A percentile compares a stretch with the other conserved stretches of the same genome.
Conservation (phyloP, 73 alveolate species). For the Blepharisma stoltei region DNA sequence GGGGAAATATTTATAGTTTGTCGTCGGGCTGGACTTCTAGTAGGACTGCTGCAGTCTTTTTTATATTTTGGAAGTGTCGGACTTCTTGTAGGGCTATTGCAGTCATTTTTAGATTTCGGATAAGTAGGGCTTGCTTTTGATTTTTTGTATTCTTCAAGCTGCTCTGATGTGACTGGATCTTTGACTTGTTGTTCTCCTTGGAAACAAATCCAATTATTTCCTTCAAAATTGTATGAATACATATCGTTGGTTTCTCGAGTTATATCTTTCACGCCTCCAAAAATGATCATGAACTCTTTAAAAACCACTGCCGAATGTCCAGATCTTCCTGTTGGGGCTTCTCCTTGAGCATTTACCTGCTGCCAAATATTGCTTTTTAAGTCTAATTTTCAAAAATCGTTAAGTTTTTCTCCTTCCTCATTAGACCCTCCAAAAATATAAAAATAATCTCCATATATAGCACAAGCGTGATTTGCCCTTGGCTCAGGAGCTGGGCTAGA, state of each 20-base stretch:
- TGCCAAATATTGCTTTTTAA: conserved; percentile 39
- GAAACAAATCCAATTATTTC: conserved; percentile 32
- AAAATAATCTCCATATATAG: background rate
- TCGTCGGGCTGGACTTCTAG: background rate
- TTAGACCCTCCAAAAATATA: conserved; percentile 53
- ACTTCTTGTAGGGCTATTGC: no score
- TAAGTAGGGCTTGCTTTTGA: no score
- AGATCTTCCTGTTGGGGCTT: conserved; percentile 39
- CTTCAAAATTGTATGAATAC: conserved; percentile 31
- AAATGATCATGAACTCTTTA: conserved; percentile 47
- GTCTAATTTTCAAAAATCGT: conserved; percentile 51
- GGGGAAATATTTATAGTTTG: no score
- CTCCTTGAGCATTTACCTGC: background rate
- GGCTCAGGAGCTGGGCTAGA: conserved; percentile 35
- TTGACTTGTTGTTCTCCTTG: conserved; percentile 26
- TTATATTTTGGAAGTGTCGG: no score
- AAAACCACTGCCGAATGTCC: conserved; percentile 49
- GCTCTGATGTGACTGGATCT: no score
- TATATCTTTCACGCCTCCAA: conserved; percentile 64
- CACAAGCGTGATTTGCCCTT: conserved; percentile 46
- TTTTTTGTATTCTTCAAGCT: no score
- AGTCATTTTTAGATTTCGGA: no score
- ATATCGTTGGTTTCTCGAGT: conserved; percentile 54
- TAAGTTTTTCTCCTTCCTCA: conserved; percentile 49
- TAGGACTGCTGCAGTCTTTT: background rate